Evolutionary conservation across 305 asterid species (phyloP), one percentile per base, ranked within the genome.

Genomic region (Plantago coronopus): DNA sequence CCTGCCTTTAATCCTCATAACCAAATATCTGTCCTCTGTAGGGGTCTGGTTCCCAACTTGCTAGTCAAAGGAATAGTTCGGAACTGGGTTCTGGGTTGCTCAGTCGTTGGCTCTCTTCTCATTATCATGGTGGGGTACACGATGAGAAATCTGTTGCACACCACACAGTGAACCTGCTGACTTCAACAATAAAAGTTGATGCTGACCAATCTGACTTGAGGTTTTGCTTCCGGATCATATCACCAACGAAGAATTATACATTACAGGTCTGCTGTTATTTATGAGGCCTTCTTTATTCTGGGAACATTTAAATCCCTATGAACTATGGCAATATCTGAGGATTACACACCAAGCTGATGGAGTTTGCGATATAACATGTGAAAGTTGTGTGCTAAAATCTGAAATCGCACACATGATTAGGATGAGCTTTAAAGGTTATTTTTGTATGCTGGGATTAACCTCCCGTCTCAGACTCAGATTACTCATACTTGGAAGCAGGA

Each of bases 71-170:
- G 74, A 88, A 94, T 76, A 88, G 96, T 78, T 94, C 99, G 53
- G 99, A 94, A 68, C 76, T 90, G 77, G 99, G 99, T 71, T 90
- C 96, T 69, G 97, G 99, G 46, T 75, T 94, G 76, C 85, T 94
- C 48, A 86, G 96, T 71, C 95, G 99, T 57, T 94, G 99, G 97
- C 81, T 94, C 76, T 88, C 97, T 68, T 94, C 99, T 69, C 96
- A 90, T 81, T 76, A 85, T 73, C 95, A 94, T 71, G 96, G 99
- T 53, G 99, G 97, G 54, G 89, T 90, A 23, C 99, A 94, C 57
- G 99, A 90, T 64, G 99, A 94, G 76, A 90, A 94, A 76, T 94
- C 99, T 63, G 99, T 94, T 69, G 96, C 99, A 60, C 99, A 94
- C 76, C 95, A 94, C 79, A 94, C 99, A 15, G 97, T 94, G 57